Base-by-base conservation (phyloP, 2,329 filamentous ascomycete genomes). In the Coniella vitis region DNA sequence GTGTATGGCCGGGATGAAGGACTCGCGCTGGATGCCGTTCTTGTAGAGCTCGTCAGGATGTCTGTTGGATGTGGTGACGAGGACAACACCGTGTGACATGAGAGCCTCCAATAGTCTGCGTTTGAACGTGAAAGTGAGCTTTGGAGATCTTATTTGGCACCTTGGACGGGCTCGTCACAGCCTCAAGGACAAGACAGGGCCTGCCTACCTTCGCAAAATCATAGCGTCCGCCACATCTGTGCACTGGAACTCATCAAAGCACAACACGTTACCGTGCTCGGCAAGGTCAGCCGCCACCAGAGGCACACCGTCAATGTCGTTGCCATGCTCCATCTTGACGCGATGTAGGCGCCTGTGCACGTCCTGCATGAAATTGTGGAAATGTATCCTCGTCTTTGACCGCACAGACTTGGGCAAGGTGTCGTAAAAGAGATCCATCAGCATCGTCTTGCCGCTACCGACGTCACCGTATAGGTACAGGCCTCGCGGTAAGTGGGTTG, bases 301-400 rank as follows among this genome's bases (percentile, higher is more conserved):
- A 0, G 91, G 91, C 38, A 97, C 79, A 1, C 82, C 88, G 65
- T 98, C 93, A 35, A 95, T 78, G 58, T 96, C 90, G 62, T 83
- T 90, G 25, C 93, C 93, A 64, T 95, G 81, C 59, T 83, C 72
- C 78, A 93, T 85, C 72, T 95, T 96, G 69, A 95, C 84, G 63
- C 81, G 82, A 71, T 97, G 93, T 60, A 97, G 72, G 53, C 91
- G 79, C 65, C 85, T 89, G 70, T 98, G 93, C 42, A 97, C 86
- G 65, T 95, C 87, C 67, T 97, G 93, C 93, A 98, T 98, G 73
- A 98, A 98, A 66, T 95, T 95, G 73, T 97, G 90, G 69, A 98
- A 98, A 71, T 98, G 93, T 61, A 98, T 96, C 41, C 93, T 79
- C 40, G 85, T 94, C 71, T 95, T 96, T 29, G 82, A 81, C 49